Evolutionary conservation across 306 rosid species (phyloP).

Genomic region (Delonix regia): DNA sequence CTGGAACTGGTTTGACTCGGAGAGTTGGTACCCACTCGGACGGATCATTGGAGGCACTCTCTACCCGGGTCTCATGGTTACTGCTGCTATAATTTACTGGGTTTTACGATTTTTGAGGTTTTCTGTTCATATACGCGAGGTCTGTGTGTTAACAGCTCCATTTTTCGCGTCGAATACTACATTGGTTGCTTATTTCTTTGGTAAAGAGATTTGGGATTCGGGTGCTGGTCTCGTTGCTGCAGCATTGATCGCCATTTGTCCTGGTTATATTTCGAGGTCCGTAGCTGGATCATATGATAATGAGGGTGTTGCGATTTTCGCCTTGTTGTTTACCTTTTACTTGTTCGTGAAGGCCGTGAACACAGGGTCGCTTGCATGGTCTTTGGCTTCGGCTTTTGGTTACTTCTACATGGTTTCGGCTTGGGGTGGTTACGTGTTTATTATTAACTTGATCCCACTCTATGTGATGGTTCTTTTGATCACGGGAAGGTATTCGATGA

Average conservation of each 20-base stretch:
- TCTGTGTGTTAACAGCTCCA: slow-evolving; percentile 90
- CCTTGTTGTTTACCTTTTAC: slow-evolving; percentile 79
- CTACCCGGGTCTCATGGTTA: slow-evolving; percentile 95
- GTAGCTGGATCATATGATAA: slow-evolving; percentile 96
- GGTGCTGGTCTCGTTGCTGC: slow-evolving; percentile 98
- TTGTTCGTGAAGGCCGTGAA: slow-evolving; percentile 94
- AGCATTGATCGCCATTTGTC: slow-evolving; percentile 93
- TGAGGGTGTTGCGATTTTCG: slow-evolving; percentile 94
- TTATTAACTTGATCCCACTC: slow-evolving; percentile 82
- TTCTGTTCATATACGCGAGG: slow-evolving; percentile 94
- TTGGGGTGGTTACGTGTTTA: slow-evolving; percentile 97
- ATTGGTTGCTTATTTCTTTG: slow-evolving; percentile 86
- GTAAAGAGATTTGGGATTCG: slow-evolving; percentile 90
- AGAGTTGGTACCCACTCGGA: slow-evolving; percentile 94
- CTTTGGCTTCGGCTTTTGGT: slow-evolving; percentile 88
- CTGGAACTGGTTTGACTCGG: slow-evolving; percentile 99
- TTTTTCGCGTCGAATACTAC: slow-evolving; percentile 95
- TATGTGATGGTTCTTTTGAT: slow-evolving; percentile 85
- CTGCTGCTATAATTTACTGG: slow-evolving; percentile 80
- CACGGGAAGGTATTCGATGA: slow-evolving; percentile 87
- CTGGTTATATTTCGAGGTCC: slow-evolving; percentile 91
- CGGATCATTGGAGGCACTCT: slow-evolving; percentile 94
- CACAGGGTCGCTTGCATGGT: slow-evolving; percentile 89
- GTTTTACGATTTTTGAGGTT: slow-evolving; percentile 64
- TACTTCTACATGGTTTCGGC: slow-evolving; percentile 98